These are phyloP conservation scores for Candida qinlingensis DNA, from an alignment of 805 yeast genomes.

Conservation along the genomic window DNA sequence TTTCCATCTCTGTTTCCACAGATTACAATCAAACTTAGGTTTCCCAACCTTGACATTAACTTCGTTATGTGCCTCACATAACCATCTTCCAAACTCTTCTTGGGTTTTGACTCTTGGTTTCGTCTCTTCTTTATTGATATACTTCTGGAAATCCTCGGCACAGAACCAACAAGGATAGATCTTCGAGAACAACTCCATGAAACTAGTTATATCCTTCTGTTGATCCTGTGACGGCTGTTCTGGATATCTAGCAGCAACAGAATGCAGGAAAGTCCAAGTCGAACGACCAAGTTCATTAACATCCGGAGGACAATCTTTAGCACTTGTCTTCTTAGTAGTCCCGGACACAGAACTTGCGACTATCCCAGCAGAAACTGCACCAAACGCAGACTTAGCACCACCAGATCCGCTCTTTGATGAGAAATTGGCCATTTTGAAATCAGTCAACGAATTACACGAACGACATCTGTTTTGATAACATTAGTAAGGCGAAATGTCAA, in stretches of 20 bases:
- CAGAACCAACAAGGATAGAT: constrained; percentile 94
- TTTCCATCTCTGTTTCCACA: constrained; percentile 93
- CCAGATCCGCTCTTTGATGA: background rate
- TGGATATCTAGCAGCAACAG: constrained; percentile 88
- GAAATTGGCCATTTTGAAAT: constrained; percentile 61
- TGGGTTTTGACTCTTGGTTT: constrained; percentile 56
- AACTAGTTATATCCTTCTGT: constrained; percentile 67
- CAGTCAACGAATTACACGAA: constrained; percentile 76
- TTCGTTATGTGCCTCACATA: constrained; percentile 91
- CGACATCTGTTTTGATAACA: constrained; percentile 47
- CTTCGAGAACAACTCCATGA: constrained; percentile 64
- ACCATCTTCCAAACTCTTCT: constrained; percentile 83
- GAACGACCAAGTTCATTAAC: constrained; percentile 74
- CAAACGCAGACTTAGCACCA: constrained; percentile 10
- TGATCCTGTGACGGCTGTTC: constrained; percentile 53
- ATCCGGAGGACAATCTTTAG: constrained; percentile 77
- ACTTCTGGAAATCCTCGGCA: constrained; percentile 74
- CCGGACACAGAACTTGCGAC: constrained; percentile 12
- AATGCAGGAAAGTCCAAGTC: constrained; percentile 89
- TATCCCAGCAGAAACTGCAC: constrained; percentile 7
- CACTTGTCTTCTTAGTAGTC: constrained; percentile 1
- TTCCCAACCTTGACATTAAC: constrained; percentile 88
- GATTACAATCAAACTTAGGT: constrained; percentile 75
- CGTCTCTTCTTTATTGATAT: constrained; percentile 42
- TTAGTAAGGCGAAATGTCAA: background rate